Conservation (phyloP, 176 grass and related monocot species). For the Paspalum notatum region DNA sequence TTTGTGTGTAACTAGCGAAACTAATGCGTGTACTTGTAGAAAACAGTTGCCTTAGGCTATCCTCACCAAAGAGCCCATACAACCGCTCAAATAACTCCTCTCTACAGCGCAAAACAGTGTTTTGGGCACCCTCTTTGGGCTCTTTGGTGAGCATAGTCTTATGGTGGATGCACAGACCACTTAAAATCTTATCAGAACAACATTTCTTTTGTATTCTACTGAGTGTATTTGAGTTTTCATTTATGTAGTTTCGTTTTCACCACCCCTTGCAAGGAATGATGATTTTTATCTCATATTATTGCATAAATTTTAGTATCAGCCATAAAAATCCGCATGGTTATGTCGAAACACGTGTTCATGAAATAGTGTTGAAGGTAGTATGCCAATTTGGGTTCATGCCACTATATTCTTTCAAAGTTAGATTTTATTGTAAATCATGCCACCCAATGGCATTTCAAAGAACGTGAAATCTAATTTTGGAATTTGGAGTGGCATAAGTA, state of each 20-base stretch:
- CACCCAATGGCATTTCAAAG: no score
- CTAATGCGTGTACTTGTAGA: background rate
- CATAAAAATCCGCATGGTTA: conserved; percentile 15
- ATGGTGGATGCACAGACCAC: background rate
- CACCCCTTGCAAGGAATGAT: background rate
- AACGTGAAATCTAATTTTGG: no score
- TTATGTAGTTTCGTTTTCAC: background rate
- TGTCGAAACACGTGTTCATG: background rate
- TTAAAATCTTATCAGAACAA: background rate
- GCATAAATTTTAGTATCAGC: background rate
- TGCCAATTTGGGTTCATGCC: background rate
- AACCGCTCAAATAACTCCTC: no score
- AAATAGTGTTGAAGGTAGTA: conserved; percentile 18
- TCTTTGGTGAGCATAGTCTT: no score
- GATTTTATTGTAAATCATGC: no score
- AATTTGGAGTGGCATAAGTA: no score
- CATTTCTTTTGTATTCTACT: background rate
- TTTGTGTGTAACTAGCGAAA: background rate
- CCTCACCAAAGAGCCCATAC: no score
- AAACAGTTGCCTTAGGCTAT: no score
- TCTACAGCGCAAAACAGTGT: no score
- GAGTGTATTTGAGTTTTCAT: background rate
- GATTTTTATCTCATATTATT: background rate
- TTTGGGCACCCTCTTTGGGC: no score
- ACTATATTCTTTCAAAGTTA: no score